phyloP scores from a whole-genome alignment of 129 eudicot species.

The Flaveria linearis region DNA sequence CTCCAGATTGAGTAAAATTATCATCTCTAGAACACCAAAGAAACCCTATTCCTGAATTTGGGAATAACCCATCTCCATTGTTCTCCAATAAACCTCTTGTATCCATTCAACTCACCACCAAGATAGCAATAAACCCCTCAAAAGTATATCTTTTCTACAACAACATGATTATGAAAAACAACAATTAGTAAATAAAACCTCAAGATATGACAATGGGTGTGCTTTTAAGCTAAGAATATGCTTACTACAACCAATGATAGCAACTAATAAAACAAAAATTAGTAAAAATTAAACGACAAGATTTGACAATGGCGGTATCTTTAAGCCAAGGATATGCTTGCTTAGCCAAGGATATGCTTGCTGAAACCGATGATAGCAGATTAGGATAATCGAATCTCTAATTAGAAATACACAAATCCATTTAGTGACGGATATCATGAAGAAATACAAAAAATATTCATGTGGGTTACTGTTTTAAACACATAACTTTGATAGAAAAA shows the following conservation, averaged over 20 bases:
- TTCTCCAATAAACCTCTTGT: conserved; percentile 41
- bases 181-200: neutral
- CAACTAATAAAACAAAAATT: neutral
- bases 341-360: conserved; percentile 34
- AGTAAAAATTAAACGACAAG: neutral
- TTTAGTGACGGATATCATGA: neutral
- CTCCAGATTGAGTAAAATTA: conserved; percentile 36
- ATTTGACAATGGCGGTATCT: conserved; percentile 26
- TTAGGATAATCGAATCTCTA: conserved; percentile 26
- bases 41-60: conserved; percentile 68
- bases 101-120: conserved; percentile 52
- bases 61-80: conserved; percentile 48
- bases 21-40: conserved; percentile 64
- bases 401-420: conserved; percentile 4
- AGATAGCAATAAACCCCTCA: conserved; percentile 25
- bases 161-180: conserved; percentile 24
- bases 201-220: conserved; percentile 26
- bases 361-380: conserved; percentile 14
- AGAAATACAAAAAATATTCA: no score
- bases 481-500: neutral
- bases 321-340: conserved; percentile 37
- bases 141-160: conserved; percentile 37
- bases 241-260: conserved; percentile 29
- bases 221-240: conserved; percentile 33
- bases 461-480: no score